Evolutionary conservation across 2,329 filamentous ascomycete species (phyloP).

Genomic region (Tolypocladium sp.): DNA sequence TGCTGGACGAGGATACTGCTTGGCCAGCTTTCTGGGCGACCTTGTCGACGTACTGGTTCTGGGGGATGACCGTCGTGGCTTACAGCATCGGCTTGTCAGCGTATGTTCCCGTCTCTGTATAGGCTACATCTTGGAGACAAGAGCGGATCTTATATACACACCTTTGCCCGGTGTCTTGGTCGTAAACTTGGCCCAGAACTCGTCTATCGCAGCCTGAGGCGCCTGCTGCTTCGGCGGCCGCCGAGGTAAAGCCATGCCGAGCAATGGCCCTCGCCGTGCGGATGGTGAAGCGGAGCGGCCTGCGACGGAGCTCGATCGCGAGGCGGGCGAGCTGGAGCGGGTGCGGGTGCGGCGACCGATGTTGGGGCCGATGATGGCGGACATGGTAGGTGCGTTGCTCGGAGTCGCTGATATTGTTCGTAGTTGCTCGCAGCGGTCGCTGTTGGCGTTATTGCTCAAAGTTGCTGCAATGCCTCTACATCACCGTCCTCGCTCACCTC

Average conservation of each 20-base stretch:
- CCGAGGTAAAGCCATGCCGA: background rate
- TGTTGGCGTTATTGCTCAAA: background rate
- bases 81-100: background rate
- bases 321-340: background rate
- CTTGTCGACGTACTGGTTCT: constrained; percentile 54
- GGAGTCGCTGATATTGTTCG: background rate
- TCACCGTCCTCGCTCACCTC: background rate
- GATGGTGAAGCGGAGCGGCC: background rate
- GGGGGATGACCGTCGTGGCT: constrained; percentile 62
- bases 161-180: constrained; percentile 64
- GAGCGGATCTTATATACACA: constrained; percentile 11
- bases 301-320: background rate
- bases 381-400: background rate
- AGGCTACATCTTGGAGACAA: no score
- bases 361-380: constrained; percentile 1
- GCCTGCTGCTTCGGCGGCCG: constrained; percentile 36
- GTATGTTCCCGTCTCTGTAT: background rate
- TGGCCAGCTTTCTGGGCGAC: constrained; percentile 36
- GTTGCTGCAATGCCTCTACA: background rate
- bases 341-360: background rate
- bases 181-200: constrained; percentile 66
- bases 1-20: background rate
- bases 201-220: constrained; percentile 59
- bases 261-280: background rate
- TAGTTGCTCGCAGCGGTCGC: background rate